A percentile compares a stretch with the other conserved stretches of the same genome.
These are phyloP conservation scores for Canavalia ensiformis DNA, from an alignment of 306 rosid genomes.

Conservation along the genomic window DNA sequence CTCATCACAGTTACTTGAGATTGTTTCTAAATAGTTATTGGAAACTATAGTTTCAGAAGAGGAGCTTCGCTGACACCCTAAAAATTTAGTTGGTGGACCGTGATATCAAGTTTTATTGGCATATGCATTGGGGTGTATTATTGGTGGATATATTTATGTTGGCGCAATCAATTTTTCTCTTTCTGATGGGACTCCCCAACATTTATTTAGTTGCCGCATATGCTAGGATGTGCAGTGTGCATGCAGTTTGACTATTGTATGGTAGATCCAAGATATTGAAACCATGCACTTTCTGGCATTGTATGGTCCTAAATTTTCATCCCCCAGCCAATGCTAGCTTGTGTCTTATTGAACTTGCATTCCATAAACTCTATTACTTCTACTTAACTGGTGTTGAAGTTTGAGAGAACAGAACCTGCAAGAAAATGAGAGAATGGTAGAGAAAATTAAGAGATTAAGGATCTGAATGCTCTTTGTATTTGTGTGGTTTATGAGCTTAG, in stretches of 20 bases:
- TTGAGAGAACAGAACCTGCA: too few relatives aligned
- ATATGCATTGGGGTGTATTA: constrained; percentile 1
- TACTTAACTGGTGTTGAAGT: not conserved
- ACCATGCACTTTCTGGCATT: not conserved
- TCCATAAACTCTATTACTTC: not conserved
- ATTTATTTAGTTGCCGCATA: not conserved
- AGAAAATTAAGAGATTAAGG: too few relatives aligned
- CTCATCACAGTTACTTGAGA: not conserved
- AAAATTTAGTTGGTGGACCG: not conserved
- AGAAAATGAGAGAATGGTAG: too few relatives aligned
- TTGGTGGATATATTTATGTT: too few relatives aligned
- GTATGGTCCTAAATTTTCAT: not conserved
- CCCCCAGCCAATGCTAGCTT: not conserved
- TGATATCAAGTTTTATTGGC: not conserved
- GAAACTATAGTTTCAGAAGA: not conserved
- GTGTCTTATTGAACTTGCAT: not conserved
- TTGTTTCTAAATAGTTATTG: not conserved
- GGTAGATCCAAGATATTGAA: constrained; percentile 1
- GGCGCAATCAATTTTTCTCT: too few relatives aligned
- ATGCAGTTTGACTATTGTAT: not conserved
- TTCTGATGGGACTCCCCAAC: not conserved
- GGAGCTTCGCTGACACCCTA: constrained; percentile 9
- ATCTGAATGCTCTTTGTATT: not conserved
- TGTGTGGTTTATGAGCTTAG: not conserved
- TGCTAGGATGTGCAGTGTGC: not conserved